phyloP scores from a whole-genome alignment of 352 stramenopile genomes.

The Phytophthora sp. region DNA sequence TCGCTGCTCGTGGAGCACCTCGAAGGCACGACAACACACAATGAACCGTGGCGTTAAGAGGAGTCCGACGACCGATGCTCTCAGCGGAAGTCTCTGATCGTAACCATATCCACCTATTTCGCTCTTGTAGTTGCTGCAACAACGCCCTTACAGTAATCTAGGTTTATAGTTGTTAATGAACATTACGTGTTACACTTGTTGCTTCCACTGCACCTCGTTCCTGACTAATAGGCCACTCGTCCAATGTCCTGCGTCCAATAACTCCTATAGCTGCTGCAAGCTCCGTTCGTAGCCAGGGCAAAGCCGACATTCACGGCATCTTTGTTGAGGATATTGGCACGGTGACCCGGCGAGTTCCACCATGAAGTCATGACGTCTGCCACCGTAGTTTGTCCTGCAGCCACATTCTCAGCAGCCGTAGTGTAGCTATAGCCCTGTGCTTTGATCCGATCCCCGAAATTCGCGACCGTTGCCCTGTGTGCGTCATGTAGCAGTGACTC shows the following conservation, averaged over 20 bases:
- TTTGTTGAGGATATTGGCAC: conserved; percentile 48
- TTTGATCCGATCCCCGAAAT: conserved; percentile 40
- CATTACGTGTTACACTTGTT: too few species aligned
- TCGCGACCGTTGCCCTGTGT: conserved; percentile 43
- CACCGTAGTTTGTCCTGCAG: conserved; percentile 46
- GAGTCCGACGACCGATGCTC: not conserved
- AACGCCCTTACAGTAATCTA: too few species aligned
- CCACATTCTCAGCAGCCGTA: conserved; percentile 52
- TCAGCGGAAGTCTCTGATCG: not conserved
- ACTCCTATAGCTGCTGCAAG: conserved; percentile 41
- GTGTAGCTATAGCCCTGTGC: conserved; percentile 49
- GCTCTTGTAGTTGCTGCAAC: conserved; percentile 4
- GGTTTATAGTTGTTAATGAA: not conserved
- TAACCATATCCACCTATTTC: not conserved
- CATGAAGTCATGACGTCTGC: conserved; percentile 51
- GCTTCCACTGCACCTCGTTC: not conserved
- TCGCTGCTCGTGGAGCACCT: conserved; percentile 3
- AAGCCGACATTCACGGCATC: conserved; percentile 32
- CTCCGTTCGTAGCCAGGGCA: conserved; percentile 23
- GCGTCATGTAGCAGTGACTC: conserved; percentile 46
- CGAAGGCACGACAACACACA: not conserved
- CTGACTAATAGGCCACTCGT: not conserved
- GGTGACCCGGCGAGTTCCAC: conserved; percentile 54
- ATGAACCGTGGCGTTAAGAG: not conserved
- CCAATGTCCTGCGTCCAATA: conserved; percentile 64